These are phyloP conservation scores for Anethum foeniculum DNA, from an alignment of 140 eudicot genomes.

Conservation along the genomic window DNA sequence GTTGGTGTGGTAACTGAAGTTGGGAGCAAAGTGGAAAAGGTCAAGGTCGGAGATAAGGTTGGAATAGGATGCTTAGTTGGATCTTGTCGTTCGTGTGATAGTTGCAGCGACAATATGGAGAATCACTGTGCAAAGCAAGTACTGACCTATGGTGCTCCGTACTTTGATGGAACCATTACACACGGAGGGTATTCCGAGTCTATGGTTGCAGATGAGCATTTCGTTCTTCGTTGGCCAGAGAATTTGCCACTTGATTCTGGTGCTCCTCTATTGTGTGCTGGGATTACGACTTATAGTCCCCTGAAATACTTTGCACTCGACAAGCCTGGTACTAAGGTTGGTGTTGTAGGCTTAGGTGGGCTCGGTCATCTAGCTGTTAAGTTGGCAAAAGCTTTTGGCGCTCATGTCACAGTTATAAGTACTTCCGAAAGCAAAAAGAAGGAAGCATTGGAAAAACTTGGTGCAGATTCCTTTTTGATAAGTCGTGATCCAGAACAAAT, in stretches of 20 bases:
- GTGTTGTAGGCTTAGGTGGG: conserved; percentile 2
- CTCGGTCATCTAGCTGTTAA: neutral
- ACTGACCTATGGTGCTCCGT: neutral
- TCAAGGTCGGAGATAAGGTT: neutral
- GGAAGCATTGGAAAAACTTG: neutral
- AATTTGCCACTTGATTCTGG: neutral
- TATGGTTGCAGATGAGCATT: neutral
- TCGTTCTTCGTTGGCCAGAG: neutral
- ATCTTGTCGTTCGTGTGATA: neutral
- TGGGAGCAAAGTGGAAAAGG: neutral
- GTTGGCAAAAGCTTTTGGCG: neutral
- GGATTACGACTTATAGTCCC: neutral
- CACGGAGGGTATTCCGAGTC: neutral
- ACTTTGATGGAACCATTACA: neutral
- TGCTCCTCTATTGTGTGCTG: too few relatives aligned
- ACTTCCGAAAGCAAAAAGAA: conserved; percentile 2
- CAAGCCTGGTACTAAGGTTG: conserved; percentile 2
- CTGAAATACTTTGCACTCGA: neutral
- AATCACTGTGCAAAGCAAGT: neutral
- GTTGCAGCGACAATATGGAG: neutral
- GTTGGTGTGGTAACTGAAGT: conserved; percentile 3
- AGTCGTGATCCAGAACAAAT: conserved; percentile 1
- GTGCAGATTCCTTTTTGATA: neutral
- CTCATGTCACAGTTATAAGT: neutral
- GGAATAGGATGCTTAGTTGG: conserved; percentile 2